phyloP scores from a whole-genome alignment of 345 rosid species.

The Capsella bursapastoris region DNA sequence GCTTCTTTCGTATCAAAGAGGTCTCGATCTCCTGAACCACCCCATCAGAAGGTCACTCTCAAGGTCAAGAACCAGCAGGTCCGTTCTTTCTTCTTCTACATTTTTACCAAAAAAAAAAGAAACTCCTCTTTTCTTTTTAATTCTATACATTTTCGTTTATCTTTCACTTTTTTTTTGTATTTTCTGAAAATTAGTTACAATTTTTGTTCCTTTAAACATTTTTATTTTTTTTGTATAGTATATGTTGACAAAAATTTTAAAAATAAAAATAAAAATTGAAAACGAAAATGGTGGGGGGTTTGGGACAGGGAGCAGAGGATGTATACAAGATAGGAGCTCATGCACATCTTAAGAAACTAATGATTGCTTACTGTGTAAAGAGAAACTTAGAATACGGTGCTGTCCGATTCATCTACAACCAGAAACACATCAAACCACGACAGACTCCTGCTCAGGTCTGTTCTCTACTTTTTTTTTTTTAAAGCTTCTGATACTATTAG shows the following conservation, averaged over 20 bases:
- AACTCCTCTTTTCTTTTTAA: not conserved
- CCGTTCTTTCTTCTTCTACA: conserved; percentile 1
- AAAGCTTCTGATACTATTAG: not conserved
- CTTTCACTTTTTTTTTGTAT: not conserved
- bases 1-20: conserved; percentile 37
- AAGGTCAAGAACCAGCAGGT: conserved; percentile 42
- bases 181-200: not conserved
- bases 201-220: no score
- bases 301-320: conserved; percentile 56
- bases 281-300: not conserved
- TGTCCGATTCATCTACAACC: conserved; percentile 52
- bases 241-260: not conserved
- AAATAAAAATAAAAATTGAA: not conserved
- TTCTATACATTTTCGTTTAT: no score
- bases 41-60: conserved; percentile 21
- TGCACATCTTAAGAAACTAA: conserved; percentile 54
- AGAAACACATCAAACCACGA: conserved; percentile 45
- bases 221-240: no score
- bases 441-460: conserved; percentile 64
- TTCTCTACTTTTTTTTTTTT: not conserved
- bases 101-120: not conserved
- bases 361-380: conserved; percentile 54
- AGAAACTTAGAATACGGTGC: conserved; percentile 46
- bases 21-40: conserved; percentile 29
- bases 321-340: conserved; percentile 49